Percentiles rank a stretch among this genome's conserved stretches.
Conservation (phyloP, 148 eudicot species). For the Rhododendron williamsianum region DNA sequence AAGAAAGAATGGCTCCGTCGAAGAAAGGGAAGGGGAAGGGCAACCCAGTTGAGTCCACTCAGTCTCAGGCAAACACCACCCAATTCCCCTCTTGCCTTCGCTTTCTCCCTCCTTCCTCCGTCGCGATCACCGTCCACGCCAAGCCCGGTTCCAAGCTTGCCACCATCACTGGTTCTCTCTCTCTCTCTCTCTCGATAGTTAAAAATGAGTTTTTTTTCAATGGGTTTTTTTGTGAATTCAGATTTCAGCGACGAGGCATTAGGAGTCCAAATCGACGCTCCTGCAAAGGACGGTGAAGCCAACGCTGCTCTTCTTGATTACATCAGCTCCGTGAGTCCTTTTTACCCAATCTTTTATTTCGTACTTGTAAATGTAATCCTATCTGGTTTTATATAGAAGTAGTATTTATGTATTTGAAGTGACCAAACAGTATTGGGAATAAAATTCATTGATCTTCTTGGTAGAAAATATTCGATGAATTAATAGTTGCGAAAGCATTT, state of each 20-base stretch:
- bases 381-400: no score
- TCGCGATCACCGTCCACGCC: slow-evolving; percentile 83
- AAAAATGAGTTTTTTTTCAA: not conserved
- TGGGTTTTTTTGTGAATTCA: slow-evolving; percentile 6
- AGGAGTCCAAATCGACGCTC: slow-evolving; percentile 96
- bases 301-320: slow-evolving; percentile 80
- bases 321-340: slow-evolving; percentile 62
- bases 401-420: not conserved
- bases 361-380: not conserved
- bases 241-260: slow-evolving; percentile 79
- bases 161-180: slow-evolving; percentile 64
- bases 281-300: slow-evolving; percentile 93
- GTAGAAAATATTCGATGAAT: not conserved
- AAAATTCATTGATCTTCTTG: not conserved
- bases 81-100: slow-evolving; percentile 60
- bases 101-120: slow-evolving; percentile 55
- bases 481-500: not conserved
- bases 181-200: not conserved
- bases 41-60: slow-evolving; percentile 33
- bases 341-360: not conserved
- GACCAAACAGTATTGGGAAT: not conserved
- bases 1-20: slow-evolving; percentile 41
- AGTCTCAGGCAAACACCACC: slow-evolving; percentile 14
- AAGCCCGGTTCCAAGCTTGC: slow-evolving; percentile 91
- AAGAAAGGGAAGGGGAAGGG: slow-evolving; percentile 61